Evolutionary conservation across 2,329 filamentous ascomycete genomes (phyloP).

Genomic region (Aureobasidium leucospermi): DNA sequence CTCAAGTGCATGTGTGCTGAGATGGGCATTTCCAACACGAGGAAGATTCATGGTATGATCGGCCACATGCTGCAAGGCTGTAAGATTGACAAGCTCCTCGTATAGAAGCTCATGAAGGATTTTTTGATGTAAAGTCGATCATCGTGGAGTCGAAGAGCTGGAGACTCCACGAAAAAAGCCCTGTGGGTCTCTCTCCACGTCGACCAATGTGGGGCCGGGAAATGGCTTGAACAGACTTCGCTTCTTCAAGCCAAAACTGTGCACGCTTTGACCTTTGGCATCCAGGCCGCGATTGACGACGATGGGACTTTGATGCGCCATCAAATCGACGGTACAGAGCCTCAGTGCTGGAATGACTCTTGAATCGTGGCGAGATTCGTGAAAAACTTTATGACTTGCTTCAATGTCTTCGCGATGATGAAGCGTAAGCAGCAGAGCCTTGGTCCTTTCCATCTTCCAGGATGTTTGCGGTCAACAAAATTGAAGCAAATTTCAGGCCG

Average conservation of each 20-base stretch:
- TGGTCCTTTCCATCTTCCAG: too few relatives aligned
- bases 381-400: too few relatives aligned
- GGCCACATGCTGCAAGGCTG: neutral
- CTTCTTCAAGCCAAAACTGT: neutral
- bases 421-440: too few relatives aligned
- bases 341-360: neutral
- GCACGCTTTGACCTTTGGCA: neutral
- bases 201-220: neutral
- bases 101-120: neutral
- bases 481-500: neutral
- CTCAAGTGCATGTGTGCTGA: too few relatives aligned
- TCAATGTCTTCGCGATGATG: neutral
- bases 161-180: neutral
- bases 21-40: too few relatives aligned
- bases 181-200: neutral
- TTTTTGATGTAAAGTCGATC: neutral
- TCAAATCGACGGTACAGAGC: neutral
- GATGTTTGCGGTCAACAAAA: neutral
- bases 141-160: neutral
- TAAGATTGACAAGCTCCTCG: neutral
- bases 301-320: neutral
- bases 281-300: neutral
- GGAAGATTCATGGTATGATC: neutral
- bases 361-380: neutral
- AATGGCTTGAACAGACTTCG: neutral